Base-by-base conservation (phyloP, 2,329 filamentous ascomycete species). In the Chaetomium globosum region DNA sequence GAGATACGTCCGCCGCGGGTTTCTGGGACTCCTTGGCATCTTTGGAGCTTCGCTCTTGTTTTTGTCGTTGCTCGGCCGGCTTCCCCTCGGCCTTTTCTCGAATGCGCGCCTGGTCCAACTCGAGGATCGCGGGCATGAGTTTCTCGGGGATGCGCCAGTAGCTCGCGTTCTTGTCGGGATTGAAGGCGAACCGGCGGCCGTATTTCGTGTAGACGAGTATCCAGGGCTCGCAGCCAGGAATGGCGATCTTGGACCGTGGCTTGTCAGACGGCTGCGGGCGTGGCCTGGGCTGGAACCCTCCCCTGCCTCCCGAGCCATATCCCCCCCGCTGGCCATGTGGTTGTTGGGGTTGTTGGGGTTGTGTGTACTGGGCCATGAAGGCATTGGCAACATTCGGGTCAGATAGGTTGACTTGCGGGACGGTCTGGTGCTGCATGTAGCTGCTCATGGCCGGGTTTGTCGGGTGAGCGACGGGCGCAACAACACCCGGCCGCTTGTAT, bases 91-190 rank as follows among this genome's bases (percentile, higher is more conserved):
- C 81, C 78, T 87, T 85, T 72, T 84, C 77, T 78, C 86, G 80
- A 78, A 89, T 89, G 65, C 86, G 85, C 70, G 89, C 87, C 75
- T 89, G 87, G 76, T 97, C 92, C 63, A 92, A 80, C 68, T 87
- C 84, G 59, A 89, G 71, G 61, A 95, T 91, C 16, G 87, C 92
- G 66, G 89, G 88, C 83, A 93, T 89, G 43, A 99, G 83, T 75
- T 95, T 89, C 63, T 92, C 87, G 0, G 95, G 95, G 72, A 97
- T 95, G 73, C 92, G 92, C 95, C 96, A 99, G 77, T 93, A 93
- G 77, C 93, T 98, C 70, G 93, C 85, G 46, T 94, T 91, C 70
- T 94, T 97, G 61, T 85, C 84, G 0, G 88, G 86, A 71, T 99
- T 97, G 80, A 96, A 91, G 2, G 93, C 93, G 74, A 99, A 99